Evolutionary conservation across 176 grass and related monocot species (phyloP).

Genomic region (Dactylis glomerata): DNA sequence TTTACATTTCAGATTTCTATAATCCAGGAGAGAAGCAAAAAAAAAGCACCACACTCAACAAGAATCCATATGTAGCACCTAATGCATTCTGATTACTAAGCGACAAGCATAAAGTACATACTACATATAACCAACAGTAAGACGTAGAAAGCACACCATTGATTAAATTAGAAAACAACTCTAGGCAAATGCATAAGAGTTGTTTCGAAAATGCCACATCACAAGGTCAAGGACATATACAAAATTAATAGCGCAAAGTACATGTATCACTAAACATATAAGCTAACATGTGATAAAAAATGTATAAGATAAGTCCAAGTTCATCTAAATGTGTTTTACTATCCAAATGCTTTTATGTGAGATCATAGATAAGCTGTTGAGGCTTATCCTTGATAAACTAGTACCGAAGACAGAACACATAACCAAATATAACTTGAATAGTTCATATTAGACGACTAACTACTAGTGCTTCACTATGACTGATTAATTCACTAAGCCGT

Average conservation of each 20-base stretch:
- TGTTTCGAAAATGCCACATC: not conserved
- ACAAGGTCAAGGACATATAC: not conserved
- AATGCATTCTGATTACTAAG: not conserved
- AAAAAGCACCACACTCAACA: not conserved
- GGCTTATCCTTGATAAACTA: not conserved
- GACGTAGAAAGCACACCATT: not conserved
- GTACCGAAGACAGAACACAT: not conserved
- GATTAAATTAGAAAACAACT: not conserved
- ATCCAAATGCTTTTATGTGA: not conserved
- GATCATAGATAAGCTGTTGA: not conserved
- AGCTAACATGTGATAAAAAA: not conserved
- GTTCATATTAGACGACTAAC: not conserved
- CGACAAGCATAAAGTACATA: not conserved
- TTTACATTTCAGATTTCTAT: not conserved
- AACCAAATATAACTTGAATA: not conserved
- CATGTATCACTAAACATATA: not conserved
- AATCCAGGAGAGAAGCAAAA: not conserved
- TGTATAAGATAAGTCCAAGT: not conserved
- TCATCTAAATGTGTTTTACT: not conserved
- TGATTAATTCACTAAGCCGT: slow-evolving; percentile 16
- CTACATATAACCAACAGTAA: not conserved
- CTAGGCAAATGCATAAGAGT: not conserved
- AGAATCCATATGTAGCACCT: not conserved
- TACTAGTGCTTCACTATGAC: not conserved
- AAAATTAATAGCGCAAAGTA: slow-evolving; percentile 1